Evolutionary conservation across 768 basidiomycete species (phyloP).

Genomic region (Nidularia sp.): DNA sequence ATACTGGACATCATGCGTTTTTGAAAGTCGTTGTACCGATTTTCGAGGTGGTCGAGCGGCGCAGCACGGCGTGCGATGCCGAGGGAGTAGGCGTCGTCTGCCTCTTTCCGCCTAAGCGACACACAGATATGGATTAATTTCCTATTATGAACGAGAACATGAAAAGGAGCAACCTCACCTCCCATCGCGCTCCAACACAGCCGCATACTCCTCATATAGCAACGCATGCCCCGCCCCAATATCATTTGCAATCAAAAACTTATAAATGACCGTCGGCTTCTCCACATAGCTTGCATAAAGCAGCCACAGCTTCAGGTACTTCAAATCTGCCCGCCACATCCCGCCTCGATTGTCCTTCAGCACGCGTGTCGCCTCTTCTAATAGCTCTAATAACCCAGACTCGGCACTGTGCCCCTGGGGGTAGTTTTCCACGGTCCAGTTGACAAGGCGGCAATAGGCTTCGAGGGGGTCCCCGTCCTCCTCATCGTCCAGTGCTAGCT

Average conservation of each 20-base stretch:
- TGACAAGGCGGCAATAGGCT: conserved; percentile 79
- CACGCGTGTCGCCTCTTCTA: conserved; percentile 88
- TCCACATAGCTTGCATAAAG: conserved; percentile 93
- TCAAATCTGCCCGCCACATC: conserved; percentile 72
- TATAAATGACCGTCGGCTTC: conserved; percentile 82
- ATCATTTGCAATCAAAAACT: conserved; percentile 86
- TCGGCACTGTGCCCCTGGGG: conserved; percentile 89
- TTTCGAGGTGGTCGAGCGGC: conserved; percentile 78
- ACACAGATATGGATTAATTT: conserved; percentile 1
- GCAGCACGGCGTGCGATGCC: conserved; percentile 82
- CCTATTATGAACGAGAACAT: conserved; percentile 1
- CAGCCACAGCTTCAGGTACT: conserved; percentile 92
- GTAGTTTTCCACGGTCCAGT: conserved; percentile 93
- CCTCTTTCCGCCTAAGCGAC: conserved; percentile 65
- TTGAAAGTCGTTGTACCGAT: conserved; percentile 82
- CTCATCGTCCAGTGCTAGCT: conserved; percentile 68
- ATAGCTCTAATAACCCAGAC: conserved; percentile 84
- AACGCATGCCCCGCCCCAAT: conserved; percentile 79
- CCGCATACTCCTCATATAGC: conserved; percentile 91
- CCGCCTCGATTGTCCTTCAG: conserved; percentile 75
- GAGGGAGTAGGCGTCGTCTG: conserved; percentile 85
- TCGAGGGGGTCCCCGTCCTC: conserved; percentile 82
- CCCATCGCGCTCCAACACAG: conserved; percentile 75
- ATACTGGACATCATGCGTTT: conserved; percentile 77
- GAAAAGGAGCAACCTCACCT: conserved; percentile 43